Conservation (phyloP, 306 rosid genomes). For the Dryas octopetala region DNA sequence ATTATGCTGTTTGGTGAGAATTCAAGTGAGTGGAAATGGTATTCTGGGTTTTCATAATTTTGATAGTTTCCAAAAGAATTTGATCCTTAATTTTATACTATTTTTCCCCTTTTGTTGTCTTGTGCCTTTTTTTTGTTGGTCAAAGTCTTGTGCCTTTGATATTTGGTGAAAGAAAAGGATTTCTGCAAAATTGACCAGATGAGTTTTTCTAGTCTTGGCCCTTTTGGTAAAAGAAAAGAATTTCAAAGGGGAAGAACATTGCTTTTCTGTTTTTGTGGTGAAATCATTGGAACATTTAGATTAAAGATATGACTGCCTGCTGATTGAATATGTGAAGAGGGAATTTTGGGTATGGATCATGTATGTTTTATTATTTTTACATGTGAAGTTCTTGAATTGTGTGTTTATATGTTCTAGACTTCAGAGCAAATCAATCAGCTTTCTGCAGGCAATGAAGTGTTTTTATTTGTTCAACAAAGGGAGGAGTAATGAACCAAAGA, state of each 20-base stretch:
- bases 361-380: background rate
- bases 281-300: background rate
- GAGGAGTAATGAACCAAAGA: constrained; percentile 35
- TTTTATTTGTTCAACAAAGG: constrained; percentile 32
- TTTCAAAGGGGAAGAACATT: background rate
- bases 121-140: no score
- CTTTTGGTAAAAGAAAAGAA: no score
- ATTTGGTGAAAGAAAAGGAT: background rate
- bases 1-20: background rate
- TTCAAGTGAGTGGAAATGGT: constrained; percentile 9
- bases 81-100: background rate
- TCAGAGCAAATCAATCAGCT: background rate
- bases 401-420: background rate
- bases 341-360: background rate
- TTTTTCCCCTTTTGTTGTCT: background rate
- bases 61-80: background rate
- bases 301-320: background rate
- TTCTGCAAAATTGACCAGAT: constrained; percentile 8
- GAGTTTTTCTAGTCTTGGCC: no score
- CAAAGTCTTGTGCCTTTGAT: background rate
- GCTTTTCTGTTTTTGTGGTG: background rate
- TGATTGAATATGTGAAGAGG: background rate
- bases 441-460: constrained; percentile 46
- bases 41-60: constrained; percentile 9
- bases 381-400: background rate